Evolutionary conservation across 1,284 basidiomycete species (phyloP).

Genomic region (Kwoniella shivajii): DNA sequence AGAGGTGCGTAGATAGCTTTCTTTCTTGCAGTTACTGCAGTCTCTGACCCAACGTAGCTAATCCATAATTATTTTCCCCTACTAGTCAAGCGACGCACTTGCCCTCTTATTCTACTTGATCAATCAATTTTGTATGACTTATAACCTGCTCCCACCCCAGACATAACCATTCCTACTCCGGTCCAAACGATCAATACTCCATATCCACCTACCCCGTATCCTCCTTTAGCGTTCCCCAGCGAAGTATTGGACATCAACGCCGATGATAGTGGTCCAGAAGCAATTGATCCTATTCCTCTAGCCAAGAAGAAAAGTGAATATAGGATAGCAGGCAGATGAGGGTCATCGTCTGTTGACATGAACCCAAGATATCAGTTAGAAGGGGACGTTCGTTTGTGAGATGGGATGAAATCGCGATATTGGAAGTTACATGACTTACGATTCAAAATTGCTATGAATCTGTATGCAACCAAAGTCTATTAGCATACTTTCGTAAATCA

Average conservation of each 20-base stretch:
- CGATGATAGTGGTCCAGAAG: conserved; percentile 38
- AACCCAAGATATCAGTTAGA: background rate
- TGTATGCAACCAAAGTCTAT: too few relatives aligned
- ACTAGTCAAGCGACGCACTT: background rate
- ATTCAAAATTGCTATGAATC: background rate
- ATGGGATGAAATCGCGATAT: background rate
- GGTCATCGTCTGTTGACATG: conserved; percentile 30
- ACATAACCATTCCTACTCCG: conserved; percentile 26
- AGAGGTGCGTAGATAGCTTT: too few relatives aligned
- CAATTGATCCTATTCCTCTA: conserved; percentile 34
- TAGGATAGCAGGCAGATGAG: conserved; percentile 28
- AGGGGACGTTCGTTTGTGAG: background rate
- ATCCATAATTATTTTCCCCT: background rate
- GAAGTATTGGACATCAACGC: conserved; percentile 24
- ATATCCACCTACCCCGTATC: conserved; percentile 33
- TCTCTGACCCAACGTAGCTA: background rate
- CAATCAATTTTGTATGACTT: conserved; percentile 33
- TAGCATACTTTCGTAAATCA: too few relatives aligned
- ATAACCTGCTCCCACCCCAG: conserved; percentile 33
- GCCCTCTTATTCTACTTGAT: too few relatives aligned
- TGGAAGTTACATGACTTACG: too few relatives aligned
- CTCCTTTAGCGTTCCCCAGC: conserved; percentile 25
- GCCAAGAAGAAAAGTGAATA: conserved; percentile 37
- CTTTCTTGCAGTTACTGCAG: too few relatives aligned
- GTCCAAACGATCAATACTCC: conserved; percentile 40